Percentiles rank a stretch among this genome's conserved stretches.
Evolutionary conservation across 1,284 basidiomycete species (phyloP).

Genomic region (Caloboletus inedulis): DNA sequence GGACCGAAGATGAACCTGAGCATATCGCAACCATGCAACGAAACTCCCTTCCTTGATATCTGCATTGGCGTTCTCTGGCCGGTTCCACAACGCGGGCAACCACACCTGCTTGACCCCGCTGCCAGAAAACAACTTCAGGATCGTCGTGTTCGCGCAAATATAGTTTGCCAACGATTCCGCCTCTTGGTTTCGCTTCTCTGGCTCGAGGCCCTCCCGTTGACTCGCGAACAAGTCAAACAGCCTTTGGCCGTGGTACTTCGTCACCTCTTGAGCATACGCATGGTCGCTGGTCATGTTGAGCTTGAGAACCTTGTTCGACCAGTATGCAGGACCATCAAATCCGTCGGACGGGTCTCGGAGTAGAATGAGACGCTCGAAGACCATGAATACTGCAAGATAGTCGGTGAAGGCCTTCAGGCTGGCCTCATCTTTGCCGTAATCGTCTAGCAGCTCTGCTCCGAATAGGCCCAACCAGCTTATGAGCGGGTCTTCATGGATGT

Average conservation of each 20-base stretch:
- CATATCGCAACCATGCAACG: slow-evolving; percentile 9
- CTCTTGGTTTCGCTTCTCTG: slow-evolving; percentile 5
- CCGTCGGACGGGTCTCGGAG: slow-evolving; percentile 10
- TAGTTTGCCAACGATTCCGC: slow-evolving; percentile 7
- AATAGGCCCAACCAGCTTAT: slow-evolving; percentile 8
- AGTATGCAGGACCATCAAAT: slow-evolving; percentile 8
- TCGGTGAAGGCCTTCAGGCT: slow-evolving; percentile 5
- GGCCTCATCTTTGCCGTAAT: neutral
- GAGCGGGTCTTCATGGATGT: slow-evolving; percentile 3
- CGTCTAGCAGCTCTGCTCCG: neutral
- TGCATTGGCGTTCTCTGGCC: slow-evolving; percentile 2
- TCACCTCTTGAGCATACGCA: slow-evolving; percentile 2
- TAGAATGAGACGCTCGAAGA: slow-evolving; percentile 4
- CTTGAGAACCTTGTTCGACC: slow-evolving; percentile 8
- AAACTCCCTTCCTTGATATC: slow-evolving; percentile 10
- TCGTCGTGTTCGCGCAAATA: slow-evolving; percentile 8
- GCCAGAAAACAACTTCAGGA: slow-evolving; percentile 11
- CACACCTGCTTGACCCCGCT: neutral
- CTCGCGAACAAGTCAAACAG: slow-evolving; percentile 11
- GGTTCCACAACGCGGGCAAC: slow-evolving; percentile 7
- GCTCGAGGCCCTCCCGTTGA: slow-evolving; percentile 7
- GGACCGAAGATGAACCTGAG: neutral
- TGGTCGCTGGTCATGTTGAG: slow-evolving; percentile 7
- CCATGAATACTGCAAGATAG: slow-evolving; percentile 4
- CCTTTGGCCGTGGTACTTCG: slow-evolving; percentile 3